Base-by-base conservation (phyloP, 768 basidiomycete genomes). In the Erythrobasidium yunnanense region DNA sequence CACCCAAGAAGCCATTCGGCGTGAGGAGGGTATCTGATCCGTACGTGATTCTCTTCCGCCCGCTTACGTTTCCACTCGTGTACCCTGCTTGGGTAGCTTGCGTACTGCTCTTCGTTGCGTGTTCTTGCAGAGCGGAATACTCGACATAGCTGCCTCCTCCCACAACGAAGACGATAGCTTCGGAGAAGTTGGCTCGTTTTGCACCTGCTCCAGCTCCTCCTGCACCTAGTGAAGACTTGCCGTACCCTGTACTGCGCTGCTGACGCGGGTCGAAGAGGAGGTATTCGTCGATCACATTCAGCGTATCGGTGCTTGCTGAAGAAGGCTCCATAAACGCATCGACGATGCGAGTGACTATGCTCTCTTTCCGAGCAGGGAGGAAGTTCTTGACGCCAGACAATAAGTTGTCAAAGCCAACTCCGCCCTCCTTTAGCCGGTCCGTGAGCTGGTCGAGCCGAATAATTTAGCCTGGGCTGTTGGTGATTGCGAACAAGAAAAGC, bases 321-420 rank as follows among this genome's bases (percentile, higher is more conserved):
- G 91, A 85, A 0, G 95, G 92, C 74, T 99, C 95, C 92, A 97
- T 97, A 29, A 99, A 80, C 22, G 95, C 93, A 73, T 97, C 95
- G 1, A 88, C 85, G 32, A 99, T 80, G 11, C 95, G 85, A 0
- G 95, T 96, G 50, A 93, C 84, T 11, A 90, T 86, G 53, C 95
- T 82, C 38, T 95, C 82, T 77, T 99, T 93, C 75, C 90, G 89
- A 1, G 89, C 86, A 0, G 95, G 95, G 18, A 99, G 78, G 80
- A 99, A 91, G 77, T 95, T 96, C 76, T 93, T 95, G 72, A 99
- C 95, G 38, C 92, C 93, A 0, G 91, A 92, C 69, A 99, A 88
- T 17, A 99, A 80, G 75, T 93, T 93, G 75, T 97, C 92, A 32
- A 97, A 81, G 5, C 78, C 78, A 38, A 77, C 78, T n/a, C 90